Conservation (phyloP, 2,329 filamentous ascomycete species). For the Aureobasidium pullulans region DNA sequence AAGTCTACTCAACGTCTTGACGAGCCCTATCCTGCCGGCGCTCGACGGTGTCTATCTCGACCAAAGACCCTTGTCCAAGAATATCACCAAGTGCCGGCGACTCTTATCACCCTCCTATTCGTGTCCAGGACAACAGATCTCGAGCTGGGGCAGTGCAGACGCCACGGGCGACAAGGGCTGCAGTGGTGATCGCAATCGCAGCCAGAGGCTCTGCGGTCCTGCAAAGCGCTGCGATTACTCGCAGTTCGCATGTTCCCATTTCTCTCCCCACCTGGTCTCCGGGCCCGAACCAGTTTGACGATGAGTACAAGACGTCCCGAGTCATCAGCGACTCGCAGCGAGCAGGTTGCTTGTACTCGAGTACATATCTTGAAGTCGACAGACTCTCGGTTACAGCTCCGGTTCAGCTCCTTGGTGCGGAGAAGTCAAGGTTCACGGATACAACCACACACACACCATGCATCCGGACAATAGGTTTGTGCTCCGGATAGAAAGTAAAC, state of each 20-base stretch:
- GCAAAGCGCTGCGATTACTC: background rate
- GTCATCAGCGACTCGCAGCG: background rate
- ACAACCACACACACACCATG: background rate
- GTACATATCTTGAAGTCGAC: background rate
- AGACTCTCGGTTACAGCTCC: background rate
- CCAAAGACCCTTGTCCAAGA: background rate
- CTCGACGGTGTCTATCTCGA: background rate
- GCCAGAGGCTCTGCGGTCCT: background rate
- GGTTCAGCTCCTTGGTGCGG: background rate
- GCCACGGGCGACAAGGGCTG: background rate
- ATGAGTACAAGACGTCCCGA: background rate
- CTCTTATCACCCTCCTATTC: background rate
- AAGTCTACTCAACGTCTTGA: background rate
- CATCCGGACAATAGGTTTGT: background rate
- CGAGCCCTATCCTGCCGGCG: background rate
- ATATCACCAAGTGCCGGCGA: background rate
- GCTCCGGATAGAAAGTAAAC: too few species aligned
- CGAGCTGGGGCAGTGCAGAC: background rate
- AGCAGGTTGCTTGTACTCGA: background rate
- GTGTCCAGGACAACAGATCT: slow-evolving; percentile 5
- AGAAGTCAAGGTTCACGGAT: background rate
- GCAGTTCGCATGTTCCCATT: background rate
- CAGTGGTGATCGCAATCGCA: background rate
- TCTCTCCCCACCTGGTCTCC: background rate
- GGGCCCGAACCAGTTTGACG: background rate